Conservation (phyloP, 768 basidiomycete species). For the Mycena filopes region DNA sequence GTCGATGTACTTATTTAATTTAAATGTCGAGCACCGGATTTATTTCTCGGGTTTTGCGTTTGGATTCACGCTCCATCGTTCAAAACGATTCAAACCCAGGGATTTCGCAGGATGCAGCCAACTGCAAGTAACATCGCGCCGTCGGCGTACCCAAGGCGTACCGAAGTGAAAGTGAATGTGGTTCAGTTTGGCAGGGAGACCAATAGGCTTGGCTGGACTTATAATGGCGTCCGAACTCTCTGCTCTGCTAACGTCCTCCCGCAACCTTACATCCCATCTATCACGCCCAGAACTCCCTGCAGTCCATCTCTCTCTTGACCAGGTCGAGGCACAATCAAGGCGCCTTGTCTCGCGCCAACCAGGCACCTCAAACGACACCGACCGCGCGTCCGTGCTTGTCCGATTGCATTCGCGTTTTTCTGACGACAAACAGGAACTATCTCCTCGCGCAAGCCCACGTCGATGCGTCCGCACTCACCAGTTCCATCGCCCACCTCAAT, state of each 20-base stretch:
- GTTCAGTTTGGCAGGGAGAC: slow-evolving; percentile 3
- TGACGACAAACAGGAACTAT: slow-evolving; percentile 71
- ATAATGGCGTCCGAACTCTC: slow-evolving; percentile 66
- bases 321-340: slow-evolving; percentile 93
- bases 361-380: slow-evolving; percentile 69
- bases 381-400: slow-evolving; percentile 72
- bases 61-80: too few relatives aligned
- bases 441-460: slow-evolving; percentile 94
- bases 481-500: slow-evolving; percentile 86
- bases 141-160: too few relatives aligned
- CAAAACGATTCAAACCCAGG: too few relatives aligned
- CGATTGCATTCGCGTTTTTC: slow-evolving; percentile 18
- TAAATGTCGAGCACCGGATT: too few relatives aligned
- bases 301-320: slow-evolving; percentile 90
- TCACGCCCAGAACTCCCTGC: slow-evolving; percentile 85
- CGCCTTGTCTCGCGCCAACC: slow-evolving; percentile 82
- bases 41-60: too few relatives aligned
- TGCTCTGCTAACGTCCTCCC: slow-evolving; percentile 76
- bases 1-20: too few relatives aligned
- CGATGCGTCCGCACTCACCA: slow-evolving; percentile 88
- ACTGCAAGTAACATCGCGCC: too few relatives aligned
- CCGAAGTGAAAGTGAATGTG: too few relatives aligned
- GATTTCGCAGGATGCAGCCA: too few relatives aligned
- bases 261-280: slow-evolving; percentile 80
- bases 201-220: slow-evolving; percentile 17